Evolutionary conservation across 2,329 filamentous ascomycete species (phyloP), one percentile per base, ranked within the genome.

Genomic region (Nigrospora osmanthi): DNA sequence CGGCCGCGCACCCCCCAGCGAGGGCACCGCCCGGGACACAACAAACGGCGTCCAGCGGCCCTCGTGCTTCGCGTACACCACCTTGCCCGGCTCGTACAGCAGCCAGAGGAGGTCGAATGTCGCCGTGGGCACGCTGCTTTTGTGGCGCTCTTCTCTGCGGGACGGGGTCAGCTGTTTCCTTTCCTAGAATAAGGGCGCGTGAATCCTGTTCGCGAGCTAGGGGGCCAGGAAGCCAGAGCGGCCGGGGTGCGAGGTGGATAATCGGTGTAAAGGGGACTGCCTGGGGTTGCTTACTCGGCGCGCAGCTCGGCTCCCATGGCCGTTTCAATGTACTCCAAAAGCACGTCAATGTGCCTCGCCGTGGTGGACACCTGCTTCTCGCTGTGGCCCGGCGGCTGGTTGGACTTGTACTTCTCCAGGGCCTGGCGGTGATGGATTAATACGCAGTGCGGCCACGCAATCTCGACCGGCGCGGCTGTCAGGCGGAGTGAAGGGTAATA

Each of bases 81-180:
- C 58, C 44, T 67, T 58, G 0, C 71, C 70, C 1, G 71, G 71
- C 55, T 67, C 69, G 31, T 71, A 60, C 6, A 73, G 58, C 35
- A 73, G 56, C 69, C 71, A 75, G 45, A 71, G 66, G 49, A 64
- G 62, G 4, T 70, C 64, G 38, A 65, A 74, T 2, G 70, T 73
- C 12, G 69, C 68, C 34, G 60, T 64, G 1, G 70, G 69, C 0
- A 54, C 56, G 23, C 52, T 52, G 38, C 63, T 61, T 12, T 52
- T 49, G 54, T 73, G 65, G 4, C 66, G 65, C 6, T 57, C 58
- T 47, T 67, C 57, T 7, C 23, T 28, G 23, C 23, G 10, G 23
- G 6, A 28, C 4, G 23, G 23, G 23, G 23, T 28, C 23, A 28
- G 23, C 23, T 28, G 23, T 28, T 10, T 28, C 23, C 23, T 28